Evolutionary conservation across 768 basidiomycete species (phyloP), one percentile per base, ranked within the genome.

Genomic region (Boletus rex-veris): DNA sequence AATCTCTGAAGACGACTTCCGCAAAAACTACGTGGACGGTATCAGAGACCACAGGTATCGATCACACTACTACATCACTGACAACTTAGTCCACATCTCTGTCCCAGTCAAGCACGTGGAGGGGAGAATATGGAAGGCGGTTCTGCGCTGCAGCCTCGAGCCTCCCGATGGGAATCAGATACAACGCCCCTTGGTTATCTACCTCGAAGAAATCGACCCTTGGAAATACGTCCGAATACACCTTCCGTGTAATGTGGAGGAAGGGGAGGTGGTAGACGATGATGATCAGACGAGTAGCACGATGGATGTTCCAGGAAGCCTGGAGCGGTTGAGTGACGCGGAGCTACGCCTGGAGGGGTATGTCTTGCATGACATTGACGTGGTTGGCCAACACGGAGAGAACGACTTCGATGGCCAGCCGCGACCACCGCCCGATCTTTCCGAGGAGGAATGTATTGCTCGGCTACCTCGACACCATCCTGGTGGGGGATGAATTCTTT

Each of bases 121-220:
- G 5, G 61, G 41, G 1, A 50, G 45, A 10, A 44, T 63, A 5
- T 68, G 54, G 47, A 64, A 64, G 36, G 66, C 57, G 5, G 43
- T 66, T n/a, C n/a, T 66, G 12, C 53, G 65, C 0, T 66, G 65
- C 19, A 66, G 66, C 24, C 58, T 66, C 8, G 55, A 63, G 2
- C 57, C 54, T 39, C 61, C 61, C 0, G 47, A 24, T 2, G 45
- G 19, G 3, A 48, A 51, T 10, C 33, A 51, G 18, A 19, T 36
- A 4, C 64, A 65, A 15, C 53, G 61, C 15, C 65, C 65, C 10
- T 58, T 66, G 5, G 43, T 57, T 3, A 60, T 68, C 48, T 66
- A 68, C 48, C 63, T 66, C 8, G 36, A 63, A 41, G 45, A 47
- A n/a, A 49, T 52, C 15, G 30, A 52, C 3, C 53, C 51, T 5